Base-by-base conservation (phyloP, 2,329 filamentous ascomycete species). In the Fusarium sp. region DNA sequence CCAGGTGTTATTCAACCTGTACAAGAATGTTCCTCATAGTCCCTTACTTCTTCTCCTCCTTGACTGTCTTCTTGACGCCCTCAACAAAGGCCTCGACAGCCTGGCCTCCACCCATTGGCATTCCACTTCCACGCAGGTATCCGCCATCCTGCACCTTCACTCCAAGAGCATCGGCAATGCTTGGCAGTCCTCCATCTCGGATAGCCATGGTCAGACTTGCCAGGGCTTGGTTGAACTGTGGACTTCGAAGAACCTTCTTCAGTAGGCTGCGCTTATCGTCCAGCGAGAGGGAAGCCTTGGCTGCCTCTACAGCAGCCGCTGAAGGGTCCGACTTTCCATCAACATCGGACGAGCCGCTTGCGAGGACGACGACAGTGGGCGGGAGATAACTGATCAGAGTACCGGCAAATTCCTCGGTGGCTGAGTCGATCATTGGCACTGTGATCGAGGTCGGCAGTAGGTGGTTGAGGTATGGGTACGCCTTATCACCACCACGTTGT, bases 11-110 rank as follows among this genome's bases (percentile, higher is more conserved):
- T 70, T 24, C 55, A 33, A 24, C 17, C n/a, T 42, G 29, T 42
- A 14, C 20, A 40, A 27, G 35, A 38, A 29, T 53, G 33, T 24
- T 31, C 31, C 29, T 35, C 24, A n/a, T 16, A 10, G 12, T 4
- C 22, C 5, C 51, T 69, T 44, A 75, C 60, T 72, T 79, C 74
- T 82, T 77, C 78, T 87, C 83, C 66, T 92, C 89, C 83, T 93
- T 88, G 1, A 95, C 92, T 7, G 90, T 92, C 84, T 90, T 92
- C 87, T 93, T 96, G 56, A 98, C 92, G 4, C 96, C 96, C 64
- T 97, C 90, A 24, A 99, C 88, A 83, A 99, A 99, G 5, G 93
- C 94, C 84, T 97, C 92, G 2, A 99, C 92, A 14, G 96, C 96
- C 77, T 96, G 92, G 7, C 93, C 94, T 61, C 95, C 95, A 49